Evolutionary conservation across 495 filamentous ascomycete genomes (phyloP).

Genomic region (Neurospora sp.): DNA sequence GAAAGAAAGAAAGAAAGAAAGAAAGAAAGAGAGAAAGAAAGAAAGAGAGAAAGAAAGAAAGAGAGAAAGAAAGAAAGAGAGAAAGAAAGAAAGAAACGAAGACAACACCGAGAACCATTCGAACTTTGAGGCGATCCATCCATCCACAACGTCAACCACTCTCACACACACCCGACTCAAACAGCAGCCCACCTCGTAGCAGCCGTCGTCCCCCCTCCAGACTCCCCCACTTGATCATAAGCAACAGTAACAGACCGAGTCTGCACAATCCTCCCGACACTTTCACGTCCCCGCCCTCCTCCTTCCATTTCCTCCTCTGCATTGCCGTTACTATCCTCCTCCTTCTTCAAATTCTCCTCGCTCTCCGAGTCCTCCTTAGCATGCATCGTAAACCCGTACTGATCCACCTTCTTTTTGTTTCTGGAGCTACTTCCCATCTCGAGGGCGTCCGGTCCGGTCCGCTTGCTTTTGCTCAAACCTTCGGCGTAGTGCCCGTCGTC

Average conservation of each 20-base stretch:
- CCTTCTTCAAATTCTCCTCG: not conserved
- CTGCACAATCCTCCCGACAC: not conserved
- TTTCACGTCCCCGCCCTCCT: no score
- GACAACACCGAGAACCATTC: no score
- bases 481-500: not conserved
- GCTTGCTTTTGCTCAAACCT: not conserved
- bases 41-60: not conserved
- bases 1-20: no score
- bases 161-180: not conserved
- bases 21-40: no score
- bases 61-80: rapidly evolving
- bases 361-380: not conserved
- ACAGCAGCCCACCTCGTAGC: not conserved
- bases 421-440: not conserved
- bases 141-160: not conserved
- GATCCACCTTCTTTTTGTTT: not conserved
- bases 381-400: not conserved
- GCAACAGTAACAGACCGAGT: not conserved
- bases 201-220: not conserved
- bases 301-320: no score
- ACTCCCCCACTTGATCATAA: not conserved
- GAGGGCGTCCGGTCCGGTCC: not conserved
- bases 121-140: not conserved
- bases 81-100: not conserved
- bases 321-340: not conserved